Percentiles rank a stretch among this genome's conserved stretches.
These are phyloP conservation scores for Porogramme epimiltina DNA, from an alignment of 1,284 basidiomycete genomes.

Conservation along the genomic window DNA sequence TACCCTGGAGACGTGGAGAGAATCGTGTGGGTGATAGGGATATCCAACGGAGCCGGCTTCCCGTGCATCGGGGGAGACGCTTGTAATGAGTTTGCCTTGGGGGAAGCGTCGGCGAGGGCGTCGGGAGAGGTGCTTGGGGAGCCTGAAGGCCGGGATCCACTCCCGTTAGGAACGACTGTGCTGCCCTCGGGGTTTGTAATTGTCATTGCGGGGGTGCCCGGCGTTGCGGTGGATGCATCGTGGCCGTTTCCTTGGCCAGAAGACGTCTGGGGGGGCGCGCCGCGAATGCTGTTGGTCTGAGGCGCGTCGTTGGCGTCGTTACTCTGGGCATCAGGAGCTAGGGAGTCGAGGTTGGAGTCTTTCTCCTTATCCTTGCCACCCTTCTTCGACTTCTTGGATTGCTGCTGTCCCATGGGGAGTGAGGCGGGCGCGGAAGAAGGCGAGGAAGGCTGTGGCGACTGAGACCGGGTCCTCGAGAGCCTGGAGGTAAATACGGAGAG, in stretches of 20 bases:
- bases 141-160: slow-evolving; percentile 36
- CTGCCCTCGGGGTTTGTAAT: slow-evolving; percentile 52
- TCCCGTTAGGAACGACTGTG: slow-evolving; percentile 32
- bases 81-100: slow-evolving; percentile 30
- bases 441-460: slow-evolving; percentile 60
- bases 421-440: slow-evolving; percentile 37
- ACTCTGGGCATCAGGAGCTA: slow-evolving; percentile 33
- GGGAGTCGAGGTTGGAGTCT: slow-evolving; percentile 39
- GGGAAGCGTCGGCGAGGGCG: slow-evolving; percentile 27
- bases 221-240: slow-evolving; percentile 17
- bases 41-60: slow-evolving; percentile 67
- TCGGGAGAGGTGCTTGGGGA: slow-evolving; percentile 41
- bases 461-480: slow-evolving; percentile 67
- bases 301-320: slow-evolving; percentile 42
- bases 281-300: slow-evolving; percentile 47
- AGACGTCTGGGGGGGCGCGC: slow-evolving; percentile 35
- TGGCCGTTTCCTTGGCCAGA: slow-evolving; percentile 22
- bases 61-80: slow-evolving; percentile 36
- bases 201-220: slow-evolving; percentile 45
- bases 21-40: slow-evolving; percentile 72
- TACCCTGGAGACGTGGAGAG: slow-evolving; percentile 59
- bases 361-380: slow-evolving; percentile 64
- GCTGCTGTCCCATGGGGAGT: slow-evolving; percentile 73
- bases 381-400: slow-evolving; percentile 79
- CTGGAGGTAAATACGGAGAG: slow-evolving; percentile 73